Base-by-base conservation (phyloP, 2,329 filamentous ascomycete genomes). In the Metarhizium album region DNA sequence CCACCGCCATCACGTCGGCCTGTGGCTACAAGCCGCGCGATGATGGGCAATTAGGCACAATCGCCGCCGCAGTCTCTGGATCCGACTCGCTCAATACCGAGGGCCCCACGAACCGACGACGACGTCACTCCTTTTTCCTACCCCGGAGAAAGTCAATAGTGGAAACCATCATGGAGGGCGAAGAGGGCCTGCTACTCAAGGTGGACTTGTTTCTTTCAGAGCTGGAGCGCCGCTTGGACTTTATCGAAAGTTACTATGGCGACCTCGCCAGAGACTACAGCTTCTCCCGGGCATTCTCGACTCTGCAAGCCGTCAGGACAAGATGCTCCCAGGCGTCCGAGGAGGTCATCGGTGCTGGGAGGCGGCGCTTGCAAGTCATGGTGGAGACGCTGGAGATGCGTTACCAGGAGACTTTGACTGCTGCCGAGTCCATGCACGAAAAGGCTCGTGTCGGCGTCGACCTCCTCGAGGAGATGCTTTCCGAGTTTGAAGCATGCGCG, bases 291-390 rank as follows among this genome's bases (percentile, higher is more conserved):
- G 89, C 91, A 20, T 95, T 95, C 68, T 76, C 83, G 16, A 95
- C 90, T 0, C 74, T 98, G 2, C 85, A 91, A 62, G 83, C 88
- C 7, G 90, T 98, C 24, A 83, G 90, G 54, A 84, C 89, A 57
- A 82, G 89, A 60, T 98, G 93, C 68, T 89, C 88, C 38, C 83
- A 90, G 56, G 90, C 91, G 20, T 94, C 90, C 1, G 91, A 89
- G 55, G 91, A 93, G 63, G 80, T 96, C 45, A 81, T 97, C 58
- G 93, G 90, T 51, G 87, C 87, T 37, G 90, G 93, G 22, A 84
- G 87, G 48, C 82, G 88, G 56, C 80, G 90, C 54, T 82, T 94
- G 53, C 86, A 88, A 56, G 81, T 97, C 52, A 84, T 97, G 72
- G 89, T 98, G 33, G 91, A 97, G 60, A 95, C 90, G 1, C 74